A percentile compares a stretch with the other conserved stretches of the same genome.
phyloP scores from a whole-genome alignment of 2,329 filamentous ascomycete genomes.

The Microdochium paspali region DNA sequence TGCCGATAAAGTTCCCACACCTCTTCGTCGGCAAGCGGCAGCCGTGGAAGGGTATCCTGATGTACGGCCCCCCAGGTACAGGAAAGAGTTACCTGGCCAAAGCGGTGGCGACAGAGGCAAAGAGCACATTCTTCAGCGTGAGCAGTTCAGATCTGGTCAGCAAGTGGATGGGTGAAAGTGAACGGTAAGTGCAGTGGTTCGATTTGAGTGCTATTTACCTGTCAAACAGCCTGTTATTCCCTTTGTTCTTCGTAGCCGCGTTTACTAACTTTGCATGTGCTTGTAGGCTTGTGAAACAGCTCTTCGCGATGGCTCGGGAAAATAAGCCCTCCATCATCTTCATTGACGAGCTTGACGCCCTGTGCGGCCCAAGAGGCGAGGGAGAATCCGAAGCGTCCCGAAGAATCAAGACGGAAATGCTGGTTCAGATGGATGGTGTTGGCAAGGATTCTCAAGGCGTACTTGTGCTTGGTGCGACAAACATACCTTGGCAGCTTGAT shows the following conservation, averaged over 20 bases:
- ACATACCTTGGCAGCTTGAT: slow-evolving; percentile 98
- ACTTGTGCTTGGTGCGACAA: slow-evolving; percentile 89
- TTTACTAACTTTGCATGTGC: no score
- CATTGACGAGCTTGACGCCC: slow-evolving; percentile 94
- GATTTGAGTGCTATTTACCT: neutral
- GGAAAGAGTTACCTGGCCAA: slow-evolving; percentile 98
- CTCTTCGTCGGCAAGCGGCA: slow-evolving; percentile 93
- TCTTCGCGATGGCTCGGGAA: slow-evolving; percentile 96
- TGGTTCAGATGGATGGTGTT: slow-evolving; percentile 99
- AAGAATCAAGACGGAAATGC: slow-evolving; percentile 95
- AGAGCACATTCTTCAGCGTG: slow-evolving; percentile 98
- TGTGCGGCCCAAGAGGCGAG: slow-evolving; percentile 86
- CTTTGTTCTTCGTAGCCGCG: no score
- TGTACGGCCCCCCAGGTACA: slow-evolving; percentile 93
- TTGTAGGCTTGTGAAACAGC: slow-evolving; percentile 91
- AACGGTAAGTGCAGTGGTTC: slow-evolving; percentile 53
- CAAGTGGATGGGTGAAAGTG: slow-evolving; percentile 99
- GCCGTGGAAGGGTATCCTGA: slow-evolving; percentile 94
- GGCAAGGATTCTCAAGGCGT: slow-evolving; percentile 93
- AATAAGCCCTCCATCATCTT: slow-evolving; percentile 98
- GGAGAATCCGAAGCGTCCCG: slow-evolving; percentile 96
- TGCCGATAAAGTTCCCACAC: slow-evolving; percentile 97
- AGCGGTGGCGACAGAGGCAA: slow-evolving; percentile 94
- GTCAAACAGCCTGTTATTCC: neutral
- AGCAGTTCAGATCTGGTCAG: slow-evolving; percentile 95